Base-by-base conservation (phyloP, 2,329 filamentous ascomycete species). In the Colletotrichum shisoi region DNA sequence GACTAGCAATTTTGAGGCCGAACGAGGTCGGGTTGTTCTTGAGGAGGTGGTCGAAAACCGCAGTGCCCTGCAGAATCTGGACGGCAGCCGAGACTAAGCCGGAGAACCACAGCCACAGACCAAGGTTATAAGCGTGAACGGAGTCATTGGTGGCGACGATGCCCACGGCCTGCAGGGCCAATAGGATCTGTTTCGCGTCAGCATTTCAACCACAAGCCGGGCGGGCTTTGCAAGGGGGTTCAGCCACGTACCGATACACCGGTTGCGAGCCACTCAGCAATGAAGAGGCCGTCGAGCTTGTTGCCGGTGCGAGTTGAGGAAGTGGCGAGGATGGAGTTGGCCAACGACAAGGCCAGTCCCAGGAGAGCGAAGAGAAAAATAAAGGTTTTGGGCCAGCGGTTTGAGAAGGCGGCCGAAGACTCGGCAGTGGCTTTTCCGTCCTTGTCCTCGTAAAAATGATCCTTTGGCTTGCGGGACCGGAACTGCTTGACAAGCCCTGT, bases 371-470 rank as follows among this genome's bases (percentile, higher is more conserved):
- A 81, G 3, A 87, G 40, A 4, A 87, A 73, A 51, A 91, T 80
- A 24, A 81, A 74, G 4, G 79, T 69, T 73, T 89, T 90, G 61
- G 88, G 83, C 64, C 82, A 72, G 64, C 80, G 85, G 70, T 86
- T 84, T 34, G 89, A 90, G 73, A 89, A 93, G 45, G 81, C 82
- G 24, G 83, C 82, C 59, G 87, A 74, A 1, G 88, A 87, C 73
- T 90, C 87, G 46, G 85, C 82, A 0, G 87, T 90, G 39, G 89
- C 89, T 70, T 84, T 82, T 56, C 91, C 91, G 77, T 94, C 91
- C 69, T 83, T 78, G 73, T 94, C 91, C 71, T 88, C 80, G 73
- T 93, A 93, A 13, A 82, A 79, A 12, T 83, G 78, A 46, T 83
- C 79, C 64, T 65, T 70, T 9, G 78, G 76, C 4, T 73, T 74